These are phyloP conservation scores for Thelonectria discophora DNA, from an alignment of 2,329 filamentous ascomycete genomes.

Conservation along the genomic window DNA sequence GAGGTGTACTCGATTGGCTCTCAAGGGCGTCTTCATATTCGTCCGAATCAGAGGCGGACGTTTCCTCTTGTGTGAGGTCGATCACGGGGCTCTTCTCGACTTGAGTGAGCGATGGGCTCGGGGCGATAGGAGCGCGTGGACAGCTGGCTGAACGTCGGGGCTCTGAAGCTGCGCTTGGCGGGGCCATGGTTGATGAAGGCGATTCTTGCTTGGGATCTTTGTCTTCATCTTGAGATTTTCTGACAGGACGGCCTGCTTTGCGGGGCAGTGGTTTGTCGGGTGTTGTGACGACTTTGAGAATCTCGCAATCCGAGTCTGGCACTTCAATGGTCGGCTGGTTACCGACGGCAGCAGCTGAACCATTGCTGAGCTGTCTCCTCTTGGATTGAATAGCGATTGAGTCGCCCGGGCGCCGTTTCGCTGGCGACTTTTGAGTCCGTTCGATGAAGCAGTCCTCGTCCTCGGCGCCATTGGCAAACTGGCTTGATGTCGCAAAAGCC, in stretches of 20 bases:
- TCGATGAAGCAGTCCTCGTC: slow-evolving; percentile 34
- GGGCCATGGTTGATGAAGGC: not conserved
- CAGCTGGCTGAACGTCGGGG: not conserved
- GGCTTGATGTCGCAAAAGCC: not conserved
- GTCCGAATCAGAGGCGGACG: not conserved
- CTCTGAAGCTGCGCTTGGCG: not conserved
- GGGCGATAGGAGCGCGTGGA: not conserved
- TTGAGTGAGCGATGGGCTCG: not conserved
- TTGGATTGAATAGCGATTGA: slow-evolving; percentile 19
- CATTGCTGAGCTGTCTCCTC: slow-evolving; percentile 25
- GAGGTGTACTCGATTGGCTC: not conserved
- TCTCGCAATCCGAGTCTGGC: slow-evolving; percentile 18
- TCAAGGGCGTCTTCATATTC: not conserved
- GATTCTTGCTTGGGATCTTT: not conserved
- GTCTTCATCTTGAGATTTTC: not conserved
- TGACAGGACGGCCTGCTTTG: not conserved
- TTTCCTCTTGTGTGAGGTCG: slow-evolving; percentile 1
- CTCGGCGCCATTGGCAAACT: not conserved
- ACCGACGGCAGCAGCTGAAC: not conserved
- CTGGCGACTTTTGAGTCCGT: slow-evolving; percentile 26
- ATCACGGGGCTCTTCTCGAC: not conserved
- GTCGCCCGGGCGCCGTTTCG: slow-evolving; percentile 10
- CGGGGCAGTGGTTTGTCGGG: slow-evolving; percentile 8
- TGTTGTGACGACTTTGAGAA: slow-evolving; percentile 12
- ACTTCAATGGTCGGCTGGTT: not conserved